A percentile compares a stretch with the other conserved stretches of the same genome.
These are phyloP conservation scores for Sporothrix humicola DNA, from an alignment of 2,329 filamentous ascomycete species.

Conservation along the genomic window DNA sequence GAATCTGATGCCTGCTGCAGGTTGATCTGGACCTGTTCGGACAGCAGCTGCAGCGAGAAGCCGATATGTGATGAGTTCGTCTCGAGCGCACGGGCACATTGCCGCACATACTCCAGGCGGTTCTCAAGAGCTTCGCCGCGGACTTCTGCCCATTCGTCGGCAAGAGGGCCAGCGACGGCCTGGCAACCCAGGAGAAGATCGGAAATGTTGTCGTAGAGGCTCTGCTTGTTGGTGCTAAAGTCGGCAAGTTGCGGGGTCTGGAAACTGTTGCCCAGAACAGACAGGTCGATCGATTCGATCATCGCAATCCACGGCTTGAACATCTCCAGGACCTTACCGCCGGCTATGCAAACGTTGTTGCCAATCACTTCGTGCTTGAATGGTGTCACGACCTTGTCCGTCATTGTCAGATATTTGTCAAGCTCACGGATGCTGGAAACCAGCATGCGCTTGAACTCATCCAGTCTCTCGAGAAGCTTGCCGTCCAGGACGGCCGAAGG, in stretches of 20 bases:
- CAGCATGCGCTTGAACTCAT: constrained; percentile 83
- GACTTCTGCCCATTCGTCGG: constrained; percentile 95
- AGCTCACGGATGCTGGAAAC: constrained; percentile 85
- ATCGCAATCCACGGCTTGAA: constrained; percentile 89
- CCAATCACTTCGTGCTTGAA: constrained; percentile 79
- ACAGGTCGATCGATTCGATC: constrained; percentile 90
- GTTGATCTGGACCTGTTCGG: constrained; percentile 74
- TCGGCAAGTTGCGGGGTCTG: constrained; percentile 86
- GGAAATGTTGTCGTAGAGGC: constrained; percentile 88
- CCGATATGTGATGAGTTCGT: constrained; percentile 85
- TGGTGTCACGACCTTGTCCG: constrained; percentile 81
- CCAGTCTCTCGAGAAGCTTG: constrained; percentile 78
- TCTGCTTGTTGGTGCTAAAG: constrained; percentile 89
- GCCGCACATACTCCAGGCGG: constrained; percentile 78
- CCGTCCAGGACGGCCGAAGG: constrained; percentile 76
- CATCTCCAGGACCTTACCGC: constrained; percentile 80
- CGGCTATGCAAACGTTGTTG: constrained; percentile 80
- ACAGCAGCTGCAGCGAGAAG: constrained; percentile 84
- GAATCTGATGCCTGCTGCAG: constrained; percentile 55
- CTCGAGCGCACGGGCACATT: constrained; percentile 79
- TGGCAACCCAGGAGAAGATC: constrained; percentile 89
- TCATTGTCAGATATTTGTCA: constrained; percentile 78
- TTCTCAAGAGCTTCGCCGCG: constrained; percentile 88
- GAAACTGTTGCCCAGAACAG: constrained; percentile 75
- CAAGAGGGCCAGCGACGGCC: constrained; percentile 85